phyloP scores from a whole-genome alignment of 2,329 filamentous ascomycete genomes.

The Tympanopsis confertula region DNA sequence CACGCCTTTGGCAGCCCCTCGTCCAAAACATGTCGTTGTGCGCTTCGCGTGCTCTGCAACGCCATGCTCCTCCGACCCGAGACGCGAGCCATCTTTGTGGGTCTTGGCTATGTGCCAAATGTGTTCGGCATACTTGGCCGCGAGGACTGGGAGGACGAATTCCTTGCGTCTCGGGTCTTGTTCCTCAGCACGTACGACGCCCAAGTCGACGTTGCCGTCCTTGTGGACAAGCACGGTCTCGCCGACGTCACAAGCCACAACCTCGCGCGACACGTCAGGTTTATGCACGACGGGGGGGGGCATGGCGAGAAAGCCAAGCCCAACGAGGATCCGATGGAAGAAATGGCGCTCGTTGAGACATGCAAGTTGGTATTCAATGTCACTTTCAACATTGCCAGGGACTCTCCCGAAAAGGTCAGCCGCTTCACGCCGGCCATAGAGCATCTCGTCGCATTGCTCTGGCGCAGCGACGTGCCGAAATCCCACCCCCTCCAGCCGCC shows the following conservation, averaged over 20 bases:
- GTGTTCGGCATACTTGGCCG: constrained; percentile 62
- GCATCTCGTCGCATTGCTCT: constrained; percentile 60
- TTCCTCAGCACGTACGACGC: constrained; percentile 73
- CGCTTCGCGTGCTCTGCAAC: constrained; percentile 74
- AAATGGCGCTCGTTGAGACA: constrained; percentile 73
- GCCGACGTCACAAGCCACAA: constrained; percentile 60
- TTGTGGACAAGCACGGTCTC: constrained; percentile 56
- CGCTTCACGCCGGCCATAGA: constrained; percentile 59
- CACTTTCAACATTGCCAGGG: constrained; percentile 50
- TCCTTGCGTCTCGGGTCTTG: constrained; percentile 67
- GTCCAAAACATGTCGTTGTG: constrained; percentile 57
- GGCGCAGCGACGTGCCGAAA: constrained; percentile 40
- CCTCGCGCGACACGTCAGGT: constrained; percentile 55
- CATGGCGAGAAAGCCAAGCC: constrained; percentile 7
- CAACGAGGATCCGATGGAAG: constrained; percentile 48
- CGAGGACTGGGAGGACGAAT: constrained; percentile 73
- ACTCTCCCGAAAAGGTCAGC: constrained; percentile 36
- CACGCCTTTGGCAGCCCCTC: constrained; percentile 63
- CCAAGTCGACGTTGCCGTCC: constrained; percentile 48
- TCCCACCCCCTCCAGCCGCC: constrained; percentile 62
- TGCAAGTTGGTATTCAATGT: constrained; percentile 85
- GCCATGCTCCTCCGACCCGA: constrained; percentile 59
- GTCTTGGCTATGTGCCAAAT: constrained; percentile 55
- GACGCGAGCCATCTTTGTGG: constrained; percentile 62
- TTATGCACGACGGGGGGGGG: constrained; percentile 15